Base-by-base conservation (phyloP, 345 rosid genomes). In the Eucalyptus tenuipes region DNA sequence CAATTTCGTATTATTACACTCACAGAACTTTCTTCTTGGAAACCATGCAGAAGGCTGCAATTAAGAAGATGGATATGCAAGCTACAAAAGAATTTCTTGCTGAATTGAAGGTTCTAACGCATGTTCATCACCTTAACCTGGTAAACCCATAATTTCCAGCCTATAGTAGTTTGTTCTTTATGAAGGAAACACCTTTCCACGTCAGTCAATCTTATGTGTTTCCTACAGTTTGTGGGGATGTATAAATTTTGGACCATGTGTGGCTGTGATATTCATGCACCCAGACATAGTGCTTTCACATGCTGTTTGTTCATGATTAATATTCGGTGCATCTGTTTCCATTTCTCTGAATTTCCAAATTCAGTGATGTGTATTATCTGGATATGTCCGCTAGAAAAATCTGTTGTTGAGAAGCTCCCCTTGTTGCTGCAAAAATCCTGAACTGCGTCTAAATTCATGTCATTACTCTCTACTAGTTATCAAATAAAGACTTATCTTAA, bases 31-130 rank as follows among this genome's bases (percentile, higher is more conserved):
- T 7, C 87, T 40, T 86, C 85, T 48, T 87, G 48, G 37, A 75
- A 66, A 88, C 49, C 16, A 61, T 92, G 91, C 93, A 98, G 99
- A 96, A 94, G 96, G 97, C 98, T 91, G 99, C 99, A 49, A 96
- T 98, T 92, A 98, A 98, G 95, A 98, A 96, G 94, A 98, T 98
- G 99, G 97, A 98, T 87, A 96, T 98, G 99, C 95, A 96, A 93
- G 98, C 97, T 86, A 92, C 99, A 3, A 95, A 92, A 92, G 98
- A 98, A 92, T 98, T 98, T 92, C 95, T 95, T 47, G 99, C 99
- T 29, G 99, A 97, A 90, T 90, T 98, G 88, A 96, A 95, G 92
- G 99, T 98, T 91, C 90, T 97, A 88, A 97, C 99, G 2, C 94
- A 94, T 89, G 99, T 98, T 87, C 99, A 98, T 92, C 99, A 97